A percentile compares a stretch with the other conserved stretches of the same genome.
Conservation (phyloP, 768 basidiomycete species). For the Suillus sp. region DNA sequence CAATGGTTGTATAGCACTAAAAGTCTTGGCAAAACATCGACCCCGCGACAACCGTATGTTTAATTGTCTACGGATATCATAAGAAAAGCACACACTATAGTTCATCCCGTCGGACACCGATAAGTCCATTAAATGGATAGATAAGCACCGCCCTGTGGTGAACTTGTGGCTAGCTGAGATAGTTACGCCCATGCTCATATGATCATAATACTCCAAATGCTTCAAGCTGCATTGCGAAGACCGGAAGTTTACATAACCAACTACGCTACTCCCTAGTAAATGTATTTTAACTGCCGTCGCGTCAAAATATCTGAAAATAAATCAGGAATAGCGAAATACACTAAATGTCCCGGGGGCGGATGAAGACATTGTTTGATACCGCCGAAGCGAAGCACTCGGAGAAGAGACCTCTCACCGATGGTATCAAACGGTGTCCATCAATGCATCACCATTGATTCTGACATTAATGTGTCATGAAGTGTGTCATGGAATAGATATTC, state of each 20-base stretch:
- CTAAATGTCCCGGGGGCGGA: constrained; percentile 2
- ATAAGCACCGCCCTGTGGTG: not conserved
- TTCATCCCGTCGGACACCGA: not conserved
- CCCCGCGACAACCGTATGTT: constrained; percentile 13
- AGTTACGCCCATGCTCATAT: constrained; percentile 2
- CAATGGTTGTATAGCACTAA: not conserved
- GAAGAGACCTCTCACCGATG: constrained; percentile 3
- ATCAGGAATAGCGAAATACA: not conserved
- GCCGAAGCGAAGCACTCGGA: constrained; percentile 5
- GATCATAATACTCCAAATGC: constrained; percentile 8
- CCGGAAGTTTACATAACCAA: constrained; percentile 1
- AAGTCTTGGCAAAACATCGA: constrained; percentile 4
- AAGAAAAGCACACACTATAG: not conserved
- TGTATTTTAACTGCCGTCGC: not conserved
- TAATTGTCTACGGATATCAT: not conserved
- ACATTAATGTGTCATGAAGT: constrained; percentile 5
- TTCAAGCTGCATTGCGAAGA: not conserved
- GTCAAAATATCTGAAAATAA: not conserved
- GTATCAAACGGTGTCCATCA: constrained; percentile 4
- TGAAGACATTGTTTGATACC: constrained; percentile 5
- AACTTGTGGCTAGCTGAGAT: constrained; percentile 16
- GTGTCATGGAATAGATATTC: not conserved
- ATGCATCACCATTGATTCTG: not conserved
- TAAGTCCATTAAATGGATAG: not conserved
- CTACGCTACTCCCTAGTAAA: not conserved